A percentile compares a stretch with the other conserved stretches of the same genome.
phyloP scores from a whole-genome alignment of 1,139 yeast species.

The Candida anutae region DNA sequence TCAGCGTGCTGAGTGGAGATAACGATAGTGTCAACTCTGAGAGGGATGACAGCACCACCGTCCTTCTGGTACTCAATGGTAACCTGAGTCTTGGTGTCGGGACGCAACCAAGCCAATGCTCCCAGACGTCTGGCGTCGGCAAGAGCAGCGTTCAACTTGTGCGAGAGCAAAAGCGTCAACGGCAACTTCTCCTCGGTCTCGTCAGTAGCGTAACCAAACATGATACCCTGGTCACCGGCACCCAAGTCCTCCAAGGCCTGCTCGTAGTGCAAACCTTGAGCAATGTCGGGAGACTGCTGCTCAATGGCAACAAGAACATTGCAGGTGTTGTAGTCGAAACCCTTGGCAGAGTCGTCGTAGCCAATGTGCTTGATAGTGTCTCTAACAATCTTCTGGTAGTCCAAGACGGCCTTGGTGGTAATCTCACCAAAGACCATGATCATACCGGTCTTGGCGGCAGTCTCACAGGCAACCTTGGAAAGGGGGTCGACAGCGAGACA shows the following conservation, averaged over 20 bases:
- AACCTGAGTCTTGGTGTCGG: slow-evolving; percentile 99
- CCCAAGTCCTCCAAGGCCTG: slow-evolving; percentile 96
- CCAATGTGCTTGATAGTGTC: slow-evolving; percentile 98
- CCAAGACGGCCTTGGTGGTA: slow-evolving; percentile 91
- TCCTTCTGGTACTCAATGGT: slow-evolving; percentile 93
- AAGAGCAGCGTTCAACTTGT: slow-evolving; percentile 92
- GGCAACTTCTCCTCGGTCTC: slow-evolving; percentile 98
- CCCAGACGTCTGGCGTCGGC: slow-evolving; percentile 98
- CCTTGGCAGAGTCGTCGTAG: slow-evolving; percentile 92
- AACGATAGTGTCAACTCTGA: slow-evolving; percentile 95
- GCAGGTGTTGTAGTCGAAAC: slow-evolving; percentile 99
- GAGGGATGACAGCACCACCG: slow-evolving; percentile 90
- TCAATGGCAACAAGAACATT: slow-evolving; percentile 98
- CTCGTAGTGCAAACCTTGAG: slow-evolving; percentile 98
- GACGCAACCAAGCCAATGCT: slow-evolving; percentile 92
- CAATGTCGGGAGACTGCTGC: slow-evolving; percentile 98
- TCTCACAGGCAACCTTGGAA: slow-evolving; percentile 98
- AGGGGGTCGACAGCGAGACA: slow-evolving; percentile 93
- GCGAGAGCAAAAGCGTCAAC: slow-evolving; percentile 87
- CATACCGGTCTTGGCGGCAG: slow-evolving; percentile 98
- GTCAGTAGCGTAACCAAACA: slow-evolving; percentile 99
- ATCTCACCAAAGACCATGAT: slow-evolving; percentile 99
- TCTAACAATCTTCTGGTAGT: slow-evolving; percentile 95
- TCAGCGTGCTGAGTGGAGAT: slow-evolving; percentile 98
- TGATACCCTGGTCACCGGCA: slow-evolving; percentile 99